Evolutionary conservation across 257 asterid species (phyloP).

Genomic region (Nicotiana otophora): DNA sequence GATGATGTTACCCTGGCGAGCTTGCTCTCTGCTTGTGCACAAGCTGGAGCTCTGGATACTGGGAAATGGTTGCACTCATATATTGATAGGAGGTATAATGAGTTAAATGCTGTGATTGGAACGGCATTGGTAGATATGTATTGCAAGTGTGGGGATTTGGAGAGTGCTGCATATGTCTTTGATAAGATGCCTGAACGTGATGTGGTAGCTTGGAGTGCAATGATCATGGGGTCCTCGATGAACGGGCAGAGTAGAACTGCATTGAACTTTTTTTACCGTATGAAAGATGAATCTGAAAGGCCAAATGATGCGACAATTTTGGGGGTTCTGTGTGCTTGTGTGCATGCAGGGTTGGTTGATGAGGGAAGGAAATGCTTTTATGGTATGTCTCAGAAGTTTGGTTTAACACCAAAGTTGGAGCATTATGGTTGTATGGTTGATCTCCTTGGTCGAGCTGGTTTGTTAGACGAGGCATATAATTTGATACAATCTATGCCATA

Average conservation of each 20-base stretch:
- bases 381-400: slow-evolving; percentile 13
- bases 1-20: slow-evolving; percentile 15
- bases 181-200: slow-evolving; percentile 17
- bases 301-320: slow-evolving; percentile 22
- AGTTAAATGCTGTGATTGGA: slow-evolving; percentile 9
- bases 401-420: slow-evolving; percentile 20
- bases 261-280: slow-evolving; percentile 14
- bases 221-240: slow-evolving; percentile 24
- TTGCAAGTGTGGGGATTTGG: slow-evolving; percentile 17
- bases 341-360: slow-evolving; percentile 23
- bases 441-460: slow-evolving; percentile 27
- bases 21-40: slow-evolving; percentile 21
- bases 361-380: slow-evolving; percentile 19
- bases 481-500: slow-evolving; percentile 20
- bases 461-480: slow-evolving; percentile 18
- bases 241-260: slow-evolving; percentile 19
- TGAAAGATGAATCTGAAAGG: slow-evolving; percentile 16
- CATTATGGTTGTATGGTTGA: slow-evolving; percentile 26
- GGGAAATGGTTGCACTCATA: slow-evolving; percentile 19
- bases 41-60: slow-evolving; percentile 17
- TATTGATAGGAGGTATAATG: slow-evolving; percentile 8
- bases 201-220: slow-evolving; percentile 21
- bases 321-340: slow-evolving; percentile 24
- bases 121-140: slow-evolving; percentile 20
- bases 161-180: slow-evolving; percentile 15